Evolutionary conservation across 2,329 filamentous ascomycete genomes (phyloP).

Genomic region (Neonectria sp.): DNA sequence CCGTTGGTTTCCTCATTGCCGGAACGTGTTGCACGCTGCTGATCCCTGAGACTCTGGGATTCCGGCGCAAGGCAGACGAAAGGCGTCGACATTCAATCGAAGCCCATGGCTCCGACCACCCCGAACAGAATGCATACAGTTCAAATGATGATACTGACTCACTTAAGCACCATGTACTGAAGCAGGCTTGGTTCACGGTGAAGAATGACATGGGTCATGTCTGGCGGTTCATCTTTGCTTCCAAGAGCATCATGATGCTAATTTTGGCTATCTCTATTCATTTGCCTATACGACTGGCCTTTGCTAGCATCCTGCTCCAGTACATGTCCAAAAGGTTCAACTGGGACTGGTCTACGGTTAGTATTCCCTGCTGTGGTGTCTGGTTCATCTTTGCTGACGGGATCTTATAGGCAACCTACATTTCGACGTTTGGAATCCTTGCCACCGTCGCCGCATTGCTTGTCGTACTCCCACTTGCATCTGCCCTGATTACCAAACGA

Average conservation of each 20-base stretch:
- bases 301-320: conserved; percentile 61
- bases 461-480: conserved; percentile 54
- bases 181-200: conserved; percentile 45
- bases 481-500: conserved; percentile 50
- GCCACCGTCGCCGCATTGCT: conserved; percentile 57
- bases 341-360: conserved; percentile 62
- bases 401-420: conserved; percentile 55
- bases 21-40: conserved; percentile 49
- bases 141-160: not conserved
- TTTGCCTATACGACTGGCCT: conserved; percentile 50
- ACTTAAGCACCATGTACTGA: conserved; percentile 35
- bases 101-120: conserved; percentile 13
- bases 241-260: conserved; percentile 56
- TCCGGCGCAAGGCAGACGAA: conserved; percentile 50
- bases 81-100: conserved; percentile 28
- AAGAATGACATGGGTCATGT: conserved; percentile 54
- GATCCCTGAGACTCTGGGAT: conserved; percentile 60
- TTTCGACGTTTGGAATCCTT: conserved; percentile 57
- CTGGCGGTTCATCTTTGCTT: conserved; percentile 58
- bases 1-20: conserved; percentile 49
- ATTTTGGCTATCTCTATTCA: conserved; percentile 51
- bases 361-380: not conserved
- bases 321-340: conserved; percentile 67
- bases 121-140: too few relatives aligned
- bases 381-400: not conserved